A percentile compares a stretch with the other conserved stretches of the same genome.
Evolutionary conservation across 345 rosid genomes (phyloP).

Genomic region (Rubroshorea leprosula): DNA sequence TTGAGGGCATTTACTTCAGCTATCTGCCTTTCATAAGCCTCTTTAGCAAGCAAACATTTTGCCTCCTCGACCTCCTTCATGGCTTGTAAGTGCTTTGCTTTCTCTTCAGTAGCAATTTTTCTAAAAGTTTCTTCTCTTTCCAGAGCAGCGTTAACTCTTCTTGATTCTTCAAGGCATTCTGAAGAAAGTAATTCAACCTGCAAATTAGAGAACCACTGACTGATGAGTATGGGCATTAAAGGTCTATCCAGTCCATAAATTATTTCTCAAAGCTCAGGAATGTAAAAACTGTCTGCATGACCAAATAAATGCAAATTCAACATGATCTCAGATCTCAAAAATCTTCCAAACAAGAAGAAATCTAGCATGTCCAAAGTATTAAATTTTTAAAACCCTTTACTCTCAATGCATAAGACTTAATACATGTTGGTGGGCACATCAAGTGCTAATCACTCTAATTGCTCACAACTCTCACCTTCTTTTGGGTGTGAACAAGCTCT

Average conservation of each 20-base stretch:
- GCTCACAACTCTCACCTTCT: conserved; percentile 38
- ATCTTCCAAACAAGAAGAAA: too few species aligned
- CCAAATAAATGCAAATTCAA: background rate
- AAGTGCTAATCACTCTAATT: background rate
- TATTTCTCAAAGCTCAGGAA: background rate
- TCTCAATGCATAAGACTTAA: too few species aligned
- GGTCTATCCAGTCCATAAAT: background rate
- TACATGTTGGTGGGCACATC: too few species aligned
- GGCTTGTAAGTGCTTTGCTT: conserved; percentile 55
- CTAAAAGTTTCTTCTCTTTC: conserved; percentile 62
- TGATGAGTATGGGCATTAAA: background rate
- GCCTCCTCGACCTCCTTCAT: conserved; percentile 67
- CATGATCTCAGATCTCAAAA: background rate
- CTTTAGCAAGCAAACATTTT: conserved; percentile 55
- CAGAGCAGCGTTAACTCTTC: conserved; percentile 48
- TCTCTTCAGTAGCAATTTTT: conserved; percentile 67
- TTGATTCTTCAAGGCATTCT: conserved; percentile 60
- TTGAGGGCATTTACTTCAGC: conserved; percentile 62
- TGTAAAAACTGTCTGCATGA: background rate
- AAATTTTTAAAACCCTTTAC: too few species aligned
- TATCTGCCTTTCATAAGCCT: conserved; percentile 50
- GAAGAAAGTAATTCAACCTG: conserved; percentile 67
- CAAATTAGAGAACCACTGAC: conserved; percentile 10
- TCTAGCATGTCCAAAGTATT: background rate
- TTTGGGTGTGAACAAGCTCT: conserved; percentile 67